Conservation (phyloP, 2,329 filamentous ascomycete species). For the Colletotrichum cuscutae region DNA sequence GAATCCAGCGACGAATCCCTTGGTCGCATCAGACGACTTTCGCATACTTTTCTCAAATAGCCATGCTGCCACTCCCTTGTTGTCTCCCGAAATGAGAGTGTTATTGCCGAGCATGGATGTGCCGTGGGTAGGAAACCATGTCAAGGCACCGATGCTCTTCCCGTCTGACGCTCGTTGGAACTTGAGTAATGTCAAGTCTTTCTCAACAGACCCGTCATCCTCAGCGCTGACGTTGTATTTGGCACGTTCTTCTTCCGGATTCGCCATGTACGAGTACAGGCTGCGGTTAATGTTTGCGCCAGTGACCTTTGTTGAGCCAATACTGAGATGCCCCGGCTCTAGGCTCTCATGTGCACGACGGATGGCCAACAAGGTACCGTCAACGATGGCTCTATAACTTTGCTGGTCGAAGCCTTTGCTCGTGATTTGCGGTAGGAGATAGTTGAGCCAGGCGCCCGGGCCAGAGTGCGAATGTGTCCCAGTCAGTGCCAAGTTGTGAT, state of each 20-base stretch:
- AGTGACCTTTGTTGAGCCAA: slow-evolving; percentile 70
- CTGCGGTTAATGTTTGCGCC: slow-evolving; percentile 91
- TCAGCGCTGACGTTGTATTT: slow-evolving; percentile 64
- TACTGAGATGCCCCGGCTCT: slow-evolving; percentile 70
- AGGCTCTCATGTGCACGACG: slow-evolving; percentile 75
- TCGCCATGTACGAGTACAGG: slow-evolving; percentile 86
- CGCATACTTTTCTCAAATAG: slow-evolving; percentile 80
- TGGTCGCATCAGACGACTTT: slow-evolving; percentile 61
- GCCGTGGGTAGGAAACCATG: slow-evolving; percentile 92
- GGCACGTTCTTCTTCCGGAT: slow-evolving; percentile 79
- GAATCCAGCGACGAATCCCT: slow-evolving; percentile 86
- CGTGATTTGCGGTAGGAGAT: slow-evolving; percentile 88
- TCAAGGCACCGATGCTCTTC: slow-evolving; percentile 82
- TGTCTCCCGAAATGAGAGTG: slow-evolving; percentile 88
- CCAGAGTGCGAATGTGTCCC: slow-evolving; percentile 93
- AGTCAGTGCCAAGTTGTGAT: slow-evolving; percentile 86
- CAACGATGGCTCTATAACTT: slow-evolving; percentile 87
- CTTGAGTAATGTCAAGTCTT: slow-evolving; percentile 77
- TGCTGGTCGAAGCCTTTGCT: slow-evolving; percentile 87
- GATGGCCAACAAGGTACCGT: slow-evolving; percentile 84
- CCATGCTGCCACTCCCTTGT: slow-evolving; percentile 90
- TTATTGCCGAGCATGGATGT: slow-evolving; percentile 93
- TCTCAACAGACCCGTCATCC: slow-evolving; percentile 54
- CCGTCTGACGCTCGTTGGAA: slow-evolving; percentile 78
- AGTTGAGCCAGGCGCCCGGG: slow-evolving; percentile 92